phyloP scores from a whole-genome alignment of 192 early-diverging fungal genomes.

The Backusella circina region DNA sequence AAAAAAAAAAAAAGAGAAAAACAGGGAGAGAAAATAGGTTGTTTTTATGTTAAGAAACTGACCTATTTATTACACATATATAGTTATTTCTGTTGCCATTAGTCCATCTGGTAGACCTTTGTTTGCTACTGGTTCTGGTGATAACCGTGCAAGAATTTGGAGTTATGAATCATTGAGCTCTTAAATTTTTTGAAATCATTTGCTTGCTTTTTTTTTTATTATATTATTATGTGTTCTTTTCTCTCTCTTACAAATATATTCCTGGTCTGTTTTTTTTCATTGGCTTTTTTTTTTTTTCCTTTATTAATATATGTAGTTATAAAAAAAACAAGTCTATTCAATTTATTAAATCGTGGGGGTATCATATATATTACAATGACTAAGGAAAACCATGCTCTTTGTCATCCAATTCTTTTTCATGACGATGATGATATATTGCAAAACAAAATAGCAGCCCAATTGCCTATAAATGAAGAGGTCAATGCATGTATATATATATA shows the following conservation, averaged over 20 bases:
- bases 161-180: conserved; percentile 52
- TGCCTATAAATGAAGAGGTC: not conserved
- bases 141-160: conserved; percentile 92
- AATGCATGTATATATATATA: not conserved
- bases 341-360: not conserved
- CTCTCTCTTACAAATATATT: not conserved
- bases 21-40: too few species aligned
- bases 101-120: conserved; percentile 69
- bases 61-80: not conserved
- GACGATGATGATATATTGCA: not conserved
- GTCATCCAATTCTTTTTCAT: not conserved
- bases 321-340: not conserved
- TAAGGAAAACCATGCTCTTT: not conserved
- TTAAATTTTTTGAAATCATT: not conserved
- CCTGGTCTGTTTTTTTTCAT: not conserved
- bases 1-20: too few species aligned
- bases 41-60: not conserved
- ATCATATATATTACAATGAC: not conserved
- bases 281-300: not conserved
- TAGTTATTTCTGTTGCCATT: conserved; percentile 91
- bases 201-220: not conserved
- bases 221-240: not conserved
- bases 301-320: too few species aligned
- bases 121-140: conserved; percentile 97
- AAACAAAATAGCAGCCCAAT: not conserved